These are phyloP conservation scores for Aureobasidium melanogenum DNA, from an alignment of 2,329 filamentous ascomycete species.

Conservation along the genomic window DNA sequence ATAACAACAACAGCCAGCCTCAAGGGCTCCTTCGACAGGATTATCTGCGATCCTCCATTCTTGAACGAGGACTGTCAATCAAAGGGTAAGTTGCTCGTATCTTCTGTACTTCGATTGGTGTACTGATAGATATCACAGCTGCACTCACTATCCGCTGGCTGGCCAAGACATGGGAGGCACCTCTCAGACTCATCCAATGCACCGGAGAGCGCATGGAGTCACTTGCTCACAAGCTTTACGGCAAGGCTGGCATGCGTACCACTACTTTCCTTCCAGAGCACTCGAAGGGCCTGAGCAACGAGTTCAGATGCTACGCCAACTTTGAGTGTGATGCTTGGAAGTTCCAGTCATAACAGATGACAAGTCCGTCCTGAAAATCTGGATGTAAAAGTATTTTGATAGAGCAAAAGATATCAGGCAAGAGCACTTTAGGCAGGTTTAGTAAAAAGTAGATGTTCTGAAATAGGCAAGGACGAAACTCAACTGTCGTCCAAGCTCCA, in stretches of 20 bases:
- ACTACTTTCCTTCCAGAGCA: conserved; percentile 64
- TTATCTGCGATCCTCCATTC: conserved; percentile 73
- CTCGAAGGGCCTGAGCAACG: conserved; percentile 66
- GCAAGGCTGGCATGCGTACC: conserved; percentile 50
- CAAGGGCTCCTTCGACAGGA: conserved; percentile 56
- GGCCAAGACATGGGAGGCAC: conserved; percentile 40
- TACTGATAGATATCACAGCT: conserved; percentile 35
- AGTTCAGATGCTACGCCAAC: conserved; percentile 73
- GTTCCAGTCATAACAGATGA: conserved; percentile 13
- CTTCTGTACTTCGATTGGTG: not conserved
- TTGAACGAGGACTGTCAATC: conserved; percentile 73
- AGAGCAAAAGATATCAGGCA: not conserved
- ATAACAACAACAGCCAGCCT: conserved; percentile 36
- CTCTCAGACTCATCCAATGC: conserved; percentile 51
- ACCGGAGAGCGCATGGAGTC: conserved; percentile 69
- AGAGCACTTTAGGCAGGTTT: not conserved
- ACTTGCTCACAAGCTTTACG: conserved; percentile 59
- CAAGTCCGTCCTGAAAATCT: no score
- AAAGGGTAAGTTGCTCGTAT: conserved; percentile 44
- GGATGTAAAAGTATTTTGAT: not conserved
- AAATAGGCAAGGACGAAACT: not conserved
- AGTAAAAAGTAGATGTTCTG: not conserved
- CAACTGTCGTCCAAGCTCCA: not conserved
- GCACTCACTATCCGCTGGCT: conserved; percentile 71
- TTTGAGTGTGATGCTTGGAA: conserved; percentile 52